A percentile compares a stretch with the other conserved stretches of the same genome.
phyloP scores from a whole-genome alignment of 2,329 filamentous ascomycete genomes.

The Thermothelomyces thermophilus region DNA sequence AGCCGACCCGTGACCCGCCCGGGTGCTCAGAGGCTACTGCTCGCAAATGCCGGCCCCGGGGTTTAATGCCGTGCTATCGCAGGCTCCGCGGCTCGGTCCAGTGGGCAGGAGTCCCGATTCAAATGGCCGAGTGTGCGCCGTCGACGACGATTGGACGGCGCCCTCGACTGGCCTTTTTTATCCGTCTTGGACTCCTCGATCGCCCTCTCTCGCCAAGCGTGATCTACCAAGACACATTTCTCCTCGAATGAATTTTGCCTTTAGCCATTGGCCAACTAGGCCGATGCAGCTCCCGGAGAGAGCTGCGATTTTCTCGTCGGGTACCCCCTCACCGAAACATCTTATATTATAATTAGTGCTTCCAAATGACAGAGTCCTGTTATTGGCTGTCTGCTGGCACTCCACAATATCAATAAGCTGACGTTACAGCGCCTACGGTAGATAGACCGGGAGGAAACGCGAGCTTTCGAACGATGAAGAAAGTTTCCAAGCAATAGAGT shows the following conservation, averaged over 20 bases:
- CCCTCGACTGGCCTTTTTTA: not conserved
- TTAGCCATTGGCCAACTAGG: not conserved
- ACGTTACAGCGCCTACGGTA: no score
- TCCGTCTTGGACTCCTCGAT: not conserved
- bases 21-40: not conserved
- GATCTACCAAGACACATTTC: not conserved
- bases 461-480: no score
- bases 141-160: not conserved
- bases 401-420: no score
- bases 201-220: slow-evolving; percentile 1
- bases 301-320: no score
- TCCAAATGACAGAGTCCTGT: no score
- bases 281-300: no score
- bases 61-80: not conserved
- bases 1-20: no score
- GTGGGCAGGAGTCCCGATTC: not conserved
- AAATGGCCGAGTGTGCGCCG: not conserved
- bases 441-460: no score
- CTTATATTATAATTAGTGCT: no score
- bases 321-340: no score
- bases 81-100: not conserved
- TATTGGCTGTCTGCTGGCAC: no score
- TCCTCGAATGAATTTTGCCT: not conserved
- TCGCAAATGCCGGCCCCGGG: not conserved
- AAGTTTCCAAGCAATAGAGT: no score